phyloP scores from a whole-genome alignment of 1,139 yeast genomes.

The Yamadazyma oceani region DNA sequence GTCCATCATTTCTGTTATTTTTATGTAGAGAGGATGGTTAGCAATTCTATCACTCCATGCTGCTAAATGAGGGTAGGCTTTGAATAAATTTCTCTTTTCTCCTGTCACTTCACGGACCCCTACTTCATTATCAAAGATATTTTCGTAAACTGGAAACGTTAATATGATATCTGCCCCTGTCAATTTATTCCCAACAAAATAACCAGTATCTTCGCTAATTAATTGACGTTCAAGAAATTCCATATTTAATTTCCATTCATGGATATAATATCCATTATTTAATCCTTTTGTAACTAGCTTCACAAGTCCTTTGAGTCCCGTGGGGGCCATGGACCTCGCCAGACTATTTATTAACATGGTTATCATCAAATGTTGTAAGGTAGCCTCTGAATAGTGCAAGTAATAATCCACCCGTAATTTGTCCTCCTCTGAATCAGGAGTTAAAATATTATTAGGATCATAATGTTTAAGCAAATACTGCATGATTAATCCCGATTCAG shows the following conservation, averaged over 20 bases:
- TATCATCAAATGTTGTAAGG: conserved; percentile 48
- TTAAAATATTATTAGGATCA: conserved; percentile 36
- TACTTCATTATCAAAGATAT: conserved; percentile 40
- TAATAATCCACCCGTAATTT: conserved; percentile 47
- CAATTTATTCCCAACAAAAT: conserved; percentile 54
- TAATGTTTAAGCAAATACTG: conserved; percentile 43
- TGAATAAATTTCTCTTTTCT: conserved; percentile 32
- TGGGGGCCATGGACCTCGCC: conserved; percentile 45
- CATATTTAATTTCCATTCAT: conserved; percentile 43
- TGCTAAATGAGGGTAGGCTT: conserved; percentile 27
- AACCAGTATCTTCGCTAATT: conserved; percentile 42
- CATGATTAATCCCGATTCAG: conserved; percentile 50
- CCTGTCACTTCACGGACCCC: conserved; percentile 37
- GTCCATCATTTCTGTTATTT: conserved; percentile 31
- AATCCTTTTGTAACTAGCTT: conserved; percentile 41
- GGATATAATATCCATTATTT: conserved; percentile 40
- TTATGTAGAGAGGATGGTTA: conserved; percentile 31
- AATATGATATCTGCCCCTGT: conserved; percentile 62
- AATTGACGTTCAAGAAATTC: conserved; percentile 42
- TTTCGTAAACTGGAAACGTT: conserved; percentile 46
- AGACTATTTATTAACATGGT: conserved; percentile 42
- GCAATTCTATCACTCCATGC: conserved; percentile 40
- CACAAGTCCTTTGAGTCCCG: conserved; percentile 43
- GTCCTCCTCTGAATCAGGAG: conserved; percentile 31
- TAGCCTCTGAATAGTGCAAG: conserved; percentile 57